A percentile compares a stretch with the other conserved stretches of the same genome.
Conservation (phyloP, 1,284 basidiomycete genomes). For the Microbotryomycetes sp. region DNA sequence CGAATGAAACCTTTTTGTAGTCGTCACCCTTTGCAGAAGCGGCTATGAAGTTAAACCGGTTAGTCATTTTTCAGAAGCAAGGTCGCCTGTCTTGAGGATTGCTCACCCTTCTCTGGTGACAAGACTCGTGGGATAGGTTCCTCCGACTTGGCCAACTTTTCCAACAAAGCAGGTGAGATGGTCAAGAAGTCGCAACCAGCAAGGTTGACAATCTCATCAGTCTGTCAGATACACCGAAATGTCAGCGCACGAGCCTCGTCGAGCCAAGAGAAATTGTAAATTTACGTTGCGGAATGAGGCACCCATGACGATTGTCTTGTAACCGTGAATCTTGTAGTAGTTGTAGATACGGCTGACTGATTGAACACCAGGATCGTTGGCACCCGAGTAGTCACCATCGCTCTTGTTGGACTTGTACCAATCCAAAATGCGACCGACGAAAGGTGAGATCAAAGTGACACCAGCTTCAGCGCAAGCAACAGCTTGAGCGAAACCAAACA, state of each 20-base stretch:
- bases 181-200: constrained; percentile 97
- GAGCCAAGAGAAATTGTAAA: not conserved
- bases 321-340: constrained; percentile 89
- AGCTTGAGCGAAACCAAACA: constrained; percentile 97
- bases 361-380: constrained; percentile 91
- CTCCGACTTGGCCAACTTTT: constrained; percentile 79
- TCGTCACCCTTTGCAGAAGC: constrained; percentile 55
- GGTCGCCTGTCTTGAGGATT: no score
- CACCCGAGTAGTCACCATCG: constrained; percentile 76
- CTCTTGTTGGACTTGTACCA: constrained; percentile 86
- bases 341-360: constrained; percentile 66
- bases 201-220: constrained; percentile 86
- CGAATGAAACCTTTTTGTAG: constrained; percentile 72
- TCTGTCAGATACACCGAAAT: constrained; percentile 48
- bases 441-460: constrained; percentile 97
- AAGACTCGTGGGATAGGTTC: constrained; percentile 79
- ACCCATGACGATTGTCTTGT: constrained; percentile 99
- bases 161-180: constrained; percentile 82
- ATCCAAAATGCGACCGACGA: constrained; percentile 90
- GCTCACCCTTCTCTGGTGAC: constrained; percentile 59
- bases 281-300: constrained; percentile 94
- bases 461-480: constrained; percentile 97
- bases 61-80: no score
- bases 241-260: no score
- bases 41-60: not conserved